These are phyloP conservation scores for Aspergillus thermomutatus DNA, from an alignment of 2,329 filamentous ascomycete genomes.

Conservation along the genomic window DNA sequence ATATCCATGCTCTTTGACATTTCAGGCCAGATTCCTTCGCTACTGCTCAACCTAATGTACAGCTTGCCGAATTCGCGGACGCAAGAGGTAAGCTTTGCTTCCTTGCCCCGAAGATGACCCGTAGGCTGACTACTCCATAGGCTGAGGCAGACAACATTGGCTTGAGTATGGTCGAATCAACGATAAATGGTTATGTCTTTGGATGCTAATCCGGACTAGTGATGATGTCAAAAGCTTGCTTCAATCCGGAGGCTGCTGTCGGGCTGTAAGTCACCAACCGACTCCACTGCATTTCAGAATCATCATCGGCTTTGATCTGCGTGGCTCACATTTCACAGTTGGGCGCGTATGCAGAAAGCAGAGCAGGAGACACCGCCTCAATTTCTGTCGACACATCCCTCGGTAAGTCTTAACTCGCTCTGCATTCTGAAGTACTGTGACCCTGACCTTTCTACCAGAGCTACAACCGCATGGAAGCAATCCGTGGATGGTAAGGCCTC, in stretches of 20 bases:
- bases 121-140: slow-evolving; percentile 22
- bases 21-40: slow-evolving; percentile 35
- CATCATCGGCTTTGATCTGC: background rate
- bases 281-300: background rate
- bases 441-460: slow-evolving; percentile 26
- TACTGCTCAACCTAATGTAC: slow-evolving; percentile 50
- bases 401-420: slow-evolving; percentile 25
- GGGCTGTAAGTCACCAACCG: slow-evolving; percentile 37
- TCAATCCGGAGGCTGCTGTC: slow-evolving; percentile 55
- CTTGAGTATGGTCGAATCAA: slow-evolving; percentile 36
- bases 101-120: background rate
- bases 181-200: background rate
- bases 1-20: slow-evolving; percentile 38
- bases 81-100: slow-evolving; percentile 47
- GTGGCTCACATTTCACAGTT: slow-evolving; percentile 27
- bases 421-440: background rate
- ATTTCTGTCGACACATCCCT: slow-evolving; percentile 60
- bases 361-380: slow-evolving; percentile 50
- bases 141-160: slow-evolving; percentile 62
- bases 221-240: slow-evolving; percentile 63
- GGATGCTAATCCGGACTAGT: slow-evolving; percentile 32
- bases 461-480: slow-evolving; percentile 54
- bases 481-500: slow-evolving; percentile 47
- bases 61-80: slow-evolving; percentile 53
- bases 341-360: slow-evolving; percentile 50